Percentiles rank a stretch among this genome's conserved stretches.
Evolutionary conservation across 352 stramenopile genomes (phyloP).

Genomic region (Plasmopara halstedii): DNA sequence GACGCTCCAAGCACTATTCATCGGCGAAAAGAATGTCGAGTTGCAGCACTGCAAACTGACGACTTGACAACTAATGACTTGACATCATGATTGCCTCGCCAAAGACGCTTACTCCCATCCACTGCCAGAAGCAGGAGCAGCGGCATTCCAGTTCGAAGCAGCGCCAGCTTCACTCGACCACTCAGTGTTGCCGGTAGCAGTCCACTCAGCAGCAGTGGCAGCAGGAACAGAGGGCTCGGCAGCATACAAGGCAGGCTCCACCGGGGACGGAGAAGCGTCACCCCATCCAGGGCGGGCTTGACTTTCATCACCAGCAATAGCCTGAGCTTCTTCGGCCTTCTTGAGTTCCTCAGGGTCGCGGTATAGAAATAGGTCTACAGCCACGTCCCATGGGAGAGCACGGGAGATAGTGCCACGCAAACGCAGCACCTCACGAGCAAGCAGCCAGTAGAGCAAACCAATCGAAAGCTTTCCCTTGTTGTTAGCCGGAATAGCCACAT

Average conservation of each 20-base stretch:
- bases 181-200: conserved; percentile 50
- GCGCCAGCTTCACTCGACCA: conserved; percentile 69
- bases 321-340: conserved; percentile 97
- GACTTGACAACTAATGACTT: conserved; percentile 6
- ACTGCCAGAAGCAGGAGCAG: conserved; percentile 36
- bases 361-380: conserved; percentile 99
- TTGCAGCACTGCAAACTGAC: neutral
- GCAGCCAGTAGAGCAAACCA: conserved; percentile 99
- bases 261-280: conserved; percentile 35
- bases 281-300: conserved; percentile 63
- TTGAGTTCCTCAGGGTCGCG: conserved; percentile 99
- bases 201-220: conserved; percentile 59
- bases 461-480: conserved; percentile 99
- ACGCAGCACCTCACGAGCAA: conserved; percentile 97
- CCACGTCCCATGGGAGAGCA: conserved; percentile 95
- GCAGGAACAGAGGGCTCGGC: conserved; percentile 44
- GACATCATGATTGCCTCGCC: conserved; percentile 11
- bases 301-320: conserved; percentile 72
- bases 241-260: conserved; percentile 46
- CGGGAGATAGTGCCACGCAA: conserved; percentile 95
- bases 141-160: conserved; percentile 43
- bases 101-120: conserved; percentile 74
- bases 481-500: conserved; percentile 99
- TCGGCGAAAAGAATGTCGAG: conserved; percentile 17
- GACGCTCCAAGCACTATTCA: conserved; percentile 7